Evolutionary conservation across 495 filamentous ascomycete genomes (phyloP).

Genomic region (Alectoria sarmentosa): DNA sequence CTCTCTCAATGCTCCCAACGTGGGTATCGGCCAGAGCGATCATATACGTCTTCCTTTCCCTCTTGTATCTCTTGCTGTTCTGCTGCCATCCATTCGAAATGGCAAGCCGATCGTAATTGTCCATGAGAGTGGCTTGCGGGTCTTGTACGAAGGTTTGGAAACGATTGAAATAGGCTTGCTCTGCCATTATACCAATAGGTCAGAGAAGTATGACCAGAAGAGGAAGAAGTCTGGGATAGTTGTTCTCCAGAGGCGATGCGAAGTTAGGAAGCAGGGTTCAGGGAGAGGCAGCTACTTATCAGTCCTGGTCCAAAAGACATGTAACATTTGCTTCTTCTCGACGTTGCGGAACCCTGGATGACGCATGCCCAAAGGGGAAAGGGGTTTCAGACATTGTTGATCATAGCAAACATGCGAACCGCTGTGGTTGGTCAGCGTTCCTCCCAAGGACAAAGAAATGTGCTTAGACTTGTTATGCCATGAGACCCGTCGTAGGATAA

Average conservation of each 20-base stretch:
- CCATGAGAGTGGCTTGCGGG: slow-evolving; percentile 14
- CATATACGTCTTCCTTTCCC: slow-evolving; percentile 26
- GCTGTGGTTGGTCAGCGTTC: background rate
- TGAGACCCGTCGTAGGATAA: too few relatives aligned
- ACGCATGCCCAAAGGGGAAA: background rate
- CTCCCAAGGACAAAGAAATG: background rate
- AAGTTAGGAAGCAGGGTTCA: background rate
- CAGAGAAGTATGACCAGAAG: background rate
- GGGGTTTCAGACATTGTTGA: background rate
- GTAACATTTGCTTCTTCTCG: background rate
- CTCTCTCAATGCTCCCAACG: slow-evolving; percentile 18
- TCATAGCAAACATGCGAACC: background rate
- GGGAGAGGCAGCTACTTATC: background rate
- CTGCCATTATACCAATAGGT: background rate
- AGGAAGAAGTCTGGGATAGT: background rate
- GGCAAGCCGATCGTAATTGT: slow-evolving; percentile 28
- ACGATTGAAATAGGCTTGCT: slow-evolving; percentile 17
- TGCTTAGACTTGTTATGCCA: too few relatives aligned
- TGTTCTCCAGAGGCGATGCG: background rate
- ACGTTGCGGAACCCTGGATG: background rate
- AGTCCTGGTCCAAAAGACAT: background rate
- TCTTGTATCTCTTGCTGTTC: slow-evolving; percentile 23
- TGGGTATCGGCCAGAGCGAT: slow-evolving; percentile 25
- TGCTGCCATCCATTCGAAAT: slow-evolving; percentile 24
- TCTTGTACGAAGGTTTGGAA: slow-evolving; percentile 23